A percentile compares a stretch with the other conserved stretches of the same genome.
phyloP scores from a whole-genome alignment of 768 basidiomycete species.

The Scleroderma bovista region DNA sequence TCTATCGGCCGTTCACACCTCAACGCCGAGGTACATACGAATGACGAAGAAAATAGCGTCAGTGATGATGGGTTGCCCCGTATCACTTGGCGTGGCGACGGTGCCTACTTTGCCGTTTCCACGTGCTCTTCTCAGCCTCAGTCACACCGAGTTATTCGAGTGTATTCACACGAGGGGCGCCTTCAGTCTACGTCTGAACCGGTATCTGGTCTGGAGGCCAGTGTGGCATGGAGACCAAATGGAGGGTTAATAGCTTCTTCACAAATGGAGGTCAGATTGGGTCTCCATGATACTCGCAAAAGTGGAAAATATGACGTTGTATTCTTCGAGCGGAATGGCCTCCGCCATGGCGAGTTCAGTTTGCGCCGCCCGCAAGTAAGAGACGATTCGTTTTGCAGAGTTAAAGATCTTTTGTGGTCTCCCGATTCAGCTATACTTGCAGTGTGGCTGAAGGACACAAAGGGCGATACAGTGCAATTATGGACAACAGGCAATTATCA shows the following conservation, averaged over 20 bases:
- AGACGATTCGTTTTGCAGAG: conserved; percentile 58
- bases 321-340: conserved; percentile 93
- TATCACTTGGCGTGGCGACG: conserved; percentile 94
- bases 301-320: conserved; percentile 78
- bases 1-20: conserved; percentile 74
- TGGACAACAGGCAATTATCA: conserved; percentile 96
- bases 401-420: conserved; percentile 81
- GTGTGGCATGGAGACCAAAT: conserved; percentile 79
- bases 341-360: conserved; percentile 86
- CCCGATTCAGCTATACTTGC: conserved; percentile 81
- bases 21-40: conserved; percentile 42
- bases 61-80: conserved; percentile 69
- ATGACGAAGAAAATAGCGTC: conserved; percentile 51
- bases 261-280: conserved; percentile 71
- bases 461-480: conserved; percentile 80
- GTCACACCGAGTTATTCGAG: conserved; percentile 22
- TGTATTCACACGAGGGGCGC: conserved; percentile 41
- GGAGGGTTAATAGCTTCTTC: conserved; percentile 81
- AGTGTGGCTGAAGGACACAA: conserved; percentile 72
- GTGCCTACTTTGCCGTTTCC: conserved; percentile 81
- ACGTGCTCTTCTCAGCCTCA: conserved; percentile 45
- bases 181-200: conserved; percentile 84
- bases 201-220: conserved; percentile 76
- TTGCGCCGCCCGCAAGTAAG: conserved; percentile 37
- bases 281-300: conserved; percentile 61